A percentile compares a stretch with the other conserved stretches of the same genome.
Conservation (phyloP, 2,329 filamentous ascomycete species). For the Aspergillus ochraceoroseus region DNA sequence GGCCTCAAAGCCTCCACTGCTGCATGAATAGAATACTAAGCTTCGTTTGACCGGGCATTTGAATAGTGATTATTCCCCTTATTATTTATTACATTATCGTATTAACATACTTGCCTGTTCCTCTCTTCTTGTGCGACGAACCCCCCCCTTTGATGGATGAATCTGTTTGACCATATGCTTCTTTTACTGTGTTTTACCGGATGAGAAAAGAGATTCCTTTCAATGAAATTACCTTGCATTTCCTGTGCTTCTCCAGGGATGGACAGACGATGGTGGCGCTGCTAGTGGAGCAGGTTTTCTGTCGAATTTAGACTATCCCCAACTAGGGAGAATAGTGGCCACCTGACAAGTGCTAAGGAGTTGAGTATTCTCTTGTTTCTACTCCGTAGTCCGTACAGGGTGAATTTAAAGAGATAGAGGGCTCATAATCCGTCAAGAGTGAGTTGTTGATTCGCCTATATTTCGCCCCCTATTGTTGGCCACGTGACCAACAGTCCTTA, state of each 20-base stretch:
- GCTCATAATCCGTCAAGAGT: no score
- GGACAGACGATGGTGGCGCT: no score
- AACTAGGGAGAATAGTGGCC: background rate
- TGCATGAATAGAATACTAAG: slow-evolving; percentile 32
- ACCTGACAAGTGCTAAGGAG: background rate
- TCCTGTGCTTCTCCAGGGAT: no score
- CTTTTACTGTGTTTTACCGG: slow-evolving; percentile 26
- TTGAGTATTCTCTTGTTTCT: no score
- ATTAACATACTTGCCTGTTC: slow-evolving; percentile 15
- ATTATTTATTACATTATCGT: slow-evolving; percentile 23
- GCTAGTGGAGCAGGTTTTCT: no score
- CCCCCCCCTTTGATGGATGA: slow-evolving; percentile 25
- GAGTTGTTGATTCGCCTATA: no score
- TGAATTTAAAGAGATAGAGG: no score
- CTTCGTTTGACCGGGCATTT: slow-evolving; percentile 26
- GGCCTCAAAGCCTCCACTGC: slow-evolving; percentile 69
- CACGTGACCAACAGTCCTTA: no score
- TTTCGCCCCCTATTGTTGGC: no score
- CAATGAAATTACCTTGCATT: slow-evolving; percentile 16
- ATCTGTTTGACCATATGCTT: slow-evolving; percentile 28
- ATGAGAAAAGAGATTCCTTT: slow-evolving; percentile 24
- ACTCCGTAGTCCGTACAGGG: no score
- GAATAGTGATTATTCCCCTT: slow-evolving; percentile 31
- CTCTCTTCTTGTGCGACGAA: slow-evolving; percentile 22
- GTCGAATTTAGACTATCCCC: no score